A percentile compares a stretch with the other conserved stretches of the same genome.
These are phyloP conservation scores for Exophiala mesophila DNA, from an alignment of 2,329 filamentous ascomycete genomes.

Conservation along the genomic window DNA sequence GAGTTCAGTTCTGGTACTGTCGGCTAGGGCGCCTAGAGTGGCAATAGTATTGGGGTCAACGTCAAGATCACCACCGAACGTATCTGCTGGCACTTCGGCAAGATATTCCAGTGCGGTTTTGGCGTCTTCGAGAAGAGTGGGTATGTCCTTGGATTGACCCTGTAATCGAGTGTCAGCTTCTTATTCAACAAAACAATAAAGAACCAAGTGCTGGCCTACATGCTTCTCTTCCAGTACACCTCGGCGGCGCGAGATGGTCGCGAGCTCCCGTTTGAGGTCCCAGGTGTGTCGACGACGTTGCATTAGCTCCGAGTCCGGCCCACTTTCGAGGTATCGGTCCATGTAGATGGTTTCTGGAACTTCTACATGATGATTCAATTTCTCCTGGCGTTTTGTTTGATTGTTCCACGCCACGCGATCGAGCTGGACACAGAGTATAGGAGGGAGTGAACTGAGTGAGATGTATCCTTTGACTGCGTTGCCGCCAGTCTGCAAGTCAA, in stretches of 20 bases:
- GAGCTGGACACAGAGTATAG: slow-evolving; percentile 83
- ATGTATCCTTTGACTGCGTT: slow-evolving; percentile 61
- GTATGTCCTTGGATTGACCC: slow-evolving; percentile 21
- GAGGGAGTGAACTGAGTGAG: slow-evolving; percentile 70
- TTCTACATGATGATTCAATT: slow-evolving; percentile 71
- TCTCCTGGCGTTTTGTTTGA: slow-evolving; percentile 55
- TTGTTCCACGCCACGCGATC: slow-evolving; percentile 73
- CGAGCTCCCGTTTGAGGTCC: slow-evolving; percentile 64
- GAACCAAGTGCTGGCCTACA: slow-evolving; percentile 8
- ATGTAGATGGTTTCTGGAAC: slow-evolving; percentile 80
- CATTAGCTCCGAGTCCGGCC: slow-evolving; percentile 57
- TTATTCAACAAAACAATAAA: not conserved
- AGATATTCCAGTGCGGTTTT: slow-evolving; percentile 21
- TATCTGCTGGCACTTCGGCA: slow-evolving; percentile 11
- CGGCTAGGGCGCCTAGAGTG: slow-evolving; percentile 18
- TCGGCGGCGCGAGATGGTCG: slow-evolving; percentile 47
- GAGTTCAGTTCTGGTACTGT: slow-evolving; percentile 18
- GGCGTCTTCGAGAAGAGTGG: slow-evolving; percentile 22
- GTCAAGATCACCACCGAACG: slow-evolving; percentile 13
- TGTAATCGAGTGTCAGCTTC: slow-evolving; percentile 9
- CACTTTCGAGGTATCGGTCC: slow-evolving; percentile 77
- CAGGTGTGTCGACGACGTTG: slow-evolving; percentile 65
- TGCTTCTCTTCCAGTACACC: slow-evolving; percentile 34
- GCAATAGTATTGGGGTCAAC: slow-evolving; percentile 16
- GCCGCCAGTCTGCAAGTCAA: slow-evolving; percentile 71